These are phyloP conservation scores for Barnettozyma wickerhamii DNA, from an alignment of 805 yeast species.

Conservation along the genomic window DNA sequence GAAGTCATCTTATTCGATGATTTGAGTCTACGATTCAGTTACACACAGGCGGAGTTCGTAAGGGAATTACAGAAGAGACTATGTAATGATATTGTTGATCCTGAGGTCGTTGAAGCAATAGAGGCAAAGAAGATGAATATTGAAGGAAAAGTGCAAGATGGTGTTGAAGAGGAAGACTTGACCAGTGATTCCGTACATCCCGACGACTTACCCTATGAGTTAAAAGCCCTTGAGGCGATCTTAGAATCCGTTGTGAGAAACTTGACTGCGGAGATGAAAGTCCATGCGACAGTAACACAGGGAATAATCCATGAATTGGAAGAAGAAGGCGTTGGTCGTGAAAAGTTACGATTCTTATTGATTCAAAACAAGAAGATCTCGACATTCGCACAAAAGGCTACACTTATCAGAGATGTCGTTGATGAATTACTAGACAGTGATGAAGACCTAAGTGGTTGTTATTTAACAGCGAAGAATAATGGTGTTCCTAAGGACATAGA, in stretches of 20 bases:
- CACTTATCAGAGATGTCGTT: conserved; percentile 73
- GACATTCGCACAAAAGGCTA: conserved; percentile 80
- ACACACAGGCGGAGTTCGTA: conserved; percentile 70
- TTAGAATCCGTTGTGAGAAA: conserved; percentile 76
- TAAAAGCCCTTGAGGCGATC: conserved; percentile 85
- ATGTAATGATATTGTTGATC: conserved; percentile 22
- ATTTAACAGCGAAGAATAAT: conserved; percentile 57
- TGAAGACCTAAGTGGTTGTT: conserved; percentile 78
- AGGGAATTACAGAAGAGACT: conserved; percentile 74
- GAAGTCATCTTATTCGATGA: conserved; percentile 75
- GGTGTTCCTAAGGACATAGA: conserved; percentile 46
- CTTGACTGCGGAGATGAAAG: conserved; percentile 81
- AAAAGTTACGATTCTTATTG: conserved; percentile 69
- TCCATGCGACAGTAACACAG: conserved; percentile 69
- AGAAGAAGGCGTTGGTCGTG: conserved; percentile 73
- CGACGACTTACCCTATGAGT: conserved; percentile 73
- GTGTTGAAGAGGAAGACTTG: too few relatives aligned
- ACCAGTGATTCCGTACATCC: too few relatives aligned
- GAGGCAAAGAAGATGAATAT: not conserved
- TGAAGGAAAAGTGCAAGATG: not conserved
- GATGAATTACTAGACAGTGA: conserved; percentile 86
- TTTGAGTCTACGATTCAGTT: conserved; percentile 52
- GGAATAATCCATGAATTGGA: conserved; percentile 77
- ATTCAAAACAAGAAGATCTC: conserved; percentile 82
- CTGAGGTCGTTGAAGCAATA: not conserved